A percentile compares a stretch with the other conserved stretches of the same genome.
phyloP scores from a whole-genome alignment of 2,329 filamentous ascomycete species.

The Talaromyces sp. region DNA sequence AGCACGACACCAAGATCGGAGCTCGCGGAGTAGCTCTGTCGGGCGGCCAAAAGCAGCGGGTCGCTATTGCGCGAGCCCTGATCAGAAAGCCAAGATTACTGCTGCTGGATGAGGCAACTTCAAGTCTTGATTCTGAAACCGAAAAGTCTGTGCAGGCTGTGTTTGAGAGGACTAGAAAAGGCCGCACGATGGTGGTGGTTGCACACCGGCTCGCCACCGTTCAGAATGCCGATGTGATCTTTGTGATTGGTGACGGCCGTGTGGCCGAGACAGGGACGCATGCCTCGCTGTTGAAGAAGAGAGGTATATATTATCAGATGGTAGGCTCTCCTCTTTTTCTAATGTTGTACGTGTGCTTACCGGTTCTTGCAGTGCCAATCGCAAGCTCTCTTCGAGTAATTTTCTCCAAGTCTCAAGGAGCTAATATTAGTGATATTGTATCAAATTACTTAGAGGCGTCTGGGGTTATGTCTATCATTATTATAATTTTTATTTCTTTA shows the following conservation, averaged over 20 bases:
- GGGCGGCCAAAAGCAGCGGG: constrained; percentile 53
- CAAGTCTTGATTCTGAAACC: constrained; percentile 58
- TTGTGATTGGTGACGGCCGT: constrained; percentile 61
- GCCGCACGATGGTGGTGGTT: constrained; percentile 64
- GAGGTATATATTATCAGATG: constrained; percentile 52
- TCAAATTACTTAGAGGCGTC: not conserved
- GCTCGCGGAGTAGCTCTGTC: constrained; percentile 46
- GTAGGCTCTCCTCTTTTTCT: constrained; percentile 29
- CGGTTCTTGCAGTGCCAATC: not conserved
- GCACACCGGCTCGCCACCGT: constrained; percentile 73
- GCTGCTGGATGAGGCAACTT: constrained; percentile 57
- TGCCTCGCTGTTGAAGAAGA: constrained; percentile 48
- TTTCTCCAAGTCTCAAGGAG: not conserved
- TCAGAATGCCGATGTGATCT: constrained; percentile 72
- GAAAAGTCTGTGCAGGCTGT: constrained; percentile 64
- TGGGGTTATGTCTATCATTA: no score
- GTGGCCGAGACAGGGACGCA: constrained; percentile 59
- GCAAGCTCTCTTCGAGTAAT: not conserved
- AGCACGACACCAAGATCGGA: constrained; percentile 45
- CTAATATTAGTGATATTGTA: not conserved
- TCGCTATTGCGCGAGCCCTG: constrained; percentile 52
- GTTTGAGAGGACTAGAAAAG: constrained; percentile 62
- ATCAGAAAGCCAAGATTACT: constrained; percentile 49
- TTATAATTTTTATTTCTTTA: no score
- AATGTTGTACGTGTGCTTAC: not conserved